A percentile compares a stretch with the other conserved stretches of the same genome.
phyloP scores from a whole-genome alignment of 345 rosid species.

The Eucalyptus fibrosa region DNA sequence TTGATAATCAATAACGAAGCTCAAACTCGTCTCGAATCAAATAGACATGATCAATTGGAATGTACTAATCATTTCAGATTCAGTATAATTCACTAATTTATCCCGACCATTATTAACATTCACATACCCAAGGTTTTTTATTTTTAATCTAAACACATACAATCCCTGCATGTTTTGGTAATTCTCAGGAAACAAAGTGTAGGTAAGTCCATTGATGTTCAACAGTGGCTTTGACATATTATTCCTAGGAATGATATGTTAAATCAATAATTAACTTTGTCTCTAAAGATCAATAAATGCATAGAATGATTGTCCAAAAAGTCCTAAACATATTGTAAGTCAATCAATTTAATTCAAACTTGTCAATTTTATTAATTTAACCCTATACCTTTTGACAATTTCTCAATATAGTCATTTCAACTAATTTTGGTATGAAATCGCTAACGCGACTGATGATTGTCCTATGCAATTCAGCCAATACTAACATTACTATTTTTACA shows the following conservation, averaged over 20 bases:
- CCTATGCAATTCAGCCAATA: fast-evolving
- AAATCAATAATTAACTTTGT: not conserved
- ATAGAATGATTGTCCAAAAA: too few species aligned
- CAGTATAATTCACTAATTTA: not conserved
- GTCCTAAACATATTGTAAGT: too few species aligned
- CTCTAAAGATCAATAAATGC: fast-evolving
- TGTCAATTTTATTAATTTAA: too few species aligned
- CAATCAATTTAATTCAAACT: fast-evolving
- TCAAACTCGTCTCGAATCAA: not conserved
- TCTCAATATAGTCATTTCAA: too few species aligned
- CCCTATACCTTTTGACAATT: fast-evolving
- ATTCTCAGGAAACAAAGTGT: not conserved
- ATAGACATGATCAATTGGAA: not conserved
- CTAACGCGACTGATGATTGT: fast-evolving
- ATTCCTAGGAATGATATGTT: not conserved
- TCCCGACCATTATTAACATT: not conserved
- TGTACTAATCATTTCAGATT: not conserved
- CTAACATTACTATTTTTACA: too few species aligned
- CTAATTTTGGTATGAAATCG: fast-evolving
- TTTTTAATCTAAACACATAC: too few species aligned
- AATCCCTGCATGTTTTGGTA: not conserved
- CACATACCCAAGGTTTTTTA: not conserved
- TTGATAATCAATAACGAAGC: not conserved
- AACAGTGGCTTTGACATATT: fast-evolving
- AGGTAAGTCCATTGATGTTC: not conserved